Conservation (phyloP, 768 basidiomycete species). For the Lentinula aciculospora region DNA sequence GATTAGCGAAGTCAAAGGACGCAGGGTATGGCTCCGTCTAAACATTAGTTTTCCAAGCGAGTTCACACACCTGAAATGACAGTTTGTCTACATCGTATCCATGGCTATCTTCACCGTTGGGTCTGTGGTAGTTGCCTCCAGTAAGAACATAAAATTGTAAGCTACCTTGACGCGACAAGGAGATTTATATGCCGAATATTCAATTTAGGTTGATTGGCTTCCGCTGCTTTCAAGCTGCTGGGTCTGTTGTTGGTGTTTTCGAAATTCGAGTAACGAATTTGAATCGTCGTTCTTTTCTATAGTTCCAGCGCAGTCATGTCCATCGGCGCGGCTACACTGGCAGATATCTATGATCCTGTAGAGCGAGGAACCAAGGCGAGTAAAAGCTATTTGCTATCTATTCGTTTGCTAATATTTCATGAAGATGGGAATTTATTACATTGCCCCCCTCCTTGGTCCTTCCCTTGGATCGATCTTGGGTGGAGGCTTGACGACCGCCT, state of each 20-base stretch:
- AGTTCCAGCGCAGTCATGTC: slow-evolving; percentile 64
- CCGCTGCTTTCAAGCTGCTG: slow-evolving; percentile 62
- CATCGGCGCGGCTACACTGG: slow-evolving; percentile 73
- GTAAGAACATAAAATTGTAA: slow-evolving; percentile 44
- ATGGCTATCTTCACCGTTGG: slow-evolving; percentile 48
- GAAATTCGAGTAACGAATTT: background rate
- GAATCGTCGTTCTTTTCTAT: slow-evolving; percentile 12
- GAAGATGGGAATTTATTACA: slow-evolving; percentile 75
- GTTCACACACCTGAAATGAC: background rate
- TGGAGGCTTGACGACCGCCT: slow-evolving; percentile 57
- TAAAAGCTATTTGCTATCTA: background rate
- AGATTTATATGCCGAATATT: too few relatives aligned
- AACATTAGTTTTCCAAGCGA: background rate
- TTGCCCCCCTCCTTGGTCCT: slow-evolving; percentile 72
- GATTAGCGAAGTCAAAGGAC: slow-evolving; percentile 69
- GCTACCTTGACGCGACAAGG: too few relatives aligned
- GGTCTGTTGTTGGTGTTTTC: slow-evolving; percentile 31
- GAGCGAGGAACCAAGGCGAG: slow-evolving; percentile 62
- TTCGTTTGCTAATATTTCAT: background rate
- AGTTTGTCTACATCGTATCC: slow-evolving; percentile 53
- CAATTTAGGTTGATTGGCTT: slow-evolving; percentile 55
- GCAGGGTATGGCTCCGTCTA: slow-evolving; percentile 43
- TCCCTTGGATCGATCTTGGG: slow-evolving; percentile 71
- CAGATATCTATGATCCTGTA: slow-evolving; percentile 70
- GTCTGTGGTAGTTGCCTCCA: slow-evolving; percentile 50